phyloP scores from a whole-genome alignment of 2,329 filamentous ascomycete genomes.

The Penicillium griseofulvum region DNA sequence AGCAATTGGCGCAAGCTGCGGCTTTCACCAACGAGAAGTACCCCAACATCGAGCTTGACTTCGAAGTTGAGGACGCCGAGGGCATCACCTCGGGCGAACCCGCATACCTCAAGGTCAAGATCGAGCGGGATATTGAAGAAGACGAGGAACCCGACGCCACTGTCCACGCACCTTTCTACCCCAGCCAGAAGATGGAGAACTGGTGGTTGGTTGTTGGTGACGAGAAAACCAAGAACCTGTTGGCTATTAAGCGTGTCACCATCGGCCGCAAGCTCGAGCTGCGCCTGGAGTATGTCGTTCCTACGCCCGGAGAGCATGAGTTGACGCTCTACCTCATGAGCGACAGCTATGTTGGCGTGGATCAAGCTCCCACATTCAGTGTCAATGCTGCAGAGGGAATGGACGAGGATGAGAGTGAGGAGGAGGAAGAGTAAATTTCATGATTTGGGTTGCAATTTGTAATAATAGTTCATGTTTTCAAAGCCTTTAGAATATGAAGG shows the following conservation, averaged over 20 bases:
- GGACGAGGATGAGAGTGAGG: slow-evolving; percentile 89
- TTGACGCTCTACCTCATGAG: slow-evolving; percentile 94
- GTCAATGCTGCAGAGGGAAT: slow-evolving; percentile 86
- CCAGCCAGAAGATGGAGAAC: slow-evolving; percentile 87
- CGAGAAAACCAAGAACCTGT: slow-evolving; percentile 78
- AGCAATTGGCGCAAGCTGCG: slow-evolving; percentile 83
- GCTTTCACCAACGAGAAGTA: slow-evolving; percentile 96
- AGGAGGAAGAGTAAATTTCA: slow-evolving; percentile 57
- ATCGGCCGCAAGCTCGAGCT: slow-evolving; percentile 75
- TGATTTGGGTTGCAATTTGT: slow-evolving; percentile 13
- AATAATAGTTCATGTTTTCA: slow-evolving; percentile 18
- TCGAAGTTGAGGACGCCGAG: slow-evolving; percentile 78
- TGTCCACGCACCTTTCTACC: slow-evolving; percentile 95
- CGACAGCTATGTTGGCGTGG: slow-evolving; percentile 93
- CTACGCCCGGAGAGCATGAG: slow-evolving; percentile 78
- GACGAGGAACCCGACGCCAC: slow-evolving; percentile 73
- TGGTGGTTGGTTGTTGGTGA: slow-evolving; percentile 98
- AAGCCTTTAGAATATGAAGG: slow-evolving; percentile 15
- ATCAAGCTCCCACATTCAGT: slow-evolving; percentile 88
- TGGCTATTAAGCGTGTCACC: slow-evolving; percentile 93
- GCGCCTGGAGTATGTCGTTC: slow-evolving; percentile 83
- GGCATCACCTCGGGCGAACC: slow-evolving; percentile 76
- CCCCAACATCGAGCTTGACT: slow-evolving; percentile 88
- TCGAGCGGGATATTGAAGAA: slow-evolving; percentile 77
- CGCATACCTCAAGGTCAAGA: slow-evolving; percentile 76